Conservation (phyloP, 1,139 yeast genomes). For the Ogataea hybrid region DNA sequence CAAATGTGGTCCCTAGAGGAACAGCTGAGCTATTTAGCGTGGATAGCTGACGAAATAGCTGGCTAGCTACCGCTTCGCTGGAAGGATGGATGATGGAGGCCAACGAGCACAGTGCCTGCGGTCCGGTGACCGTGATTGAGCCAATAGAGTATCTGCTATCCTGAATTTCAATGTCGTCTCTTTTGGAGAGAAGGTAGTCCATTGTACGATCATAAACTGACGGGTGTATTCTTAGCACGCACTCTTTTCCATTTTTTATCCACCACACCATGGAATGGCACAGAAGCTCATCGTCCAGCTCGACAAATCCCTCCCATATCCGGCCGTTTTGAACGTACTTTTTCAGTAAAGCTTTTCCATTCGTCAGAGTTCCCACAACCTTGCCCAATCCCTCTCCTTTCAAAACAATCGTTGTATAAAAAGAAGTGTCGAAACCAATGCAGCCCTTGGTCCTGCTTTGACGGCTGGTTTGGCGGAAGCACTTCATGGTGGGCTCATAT, state of each 20-base stretch:
- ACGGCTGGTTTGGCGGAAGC: slow-evolving; percentile 74
- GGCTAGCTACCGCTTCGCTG: slow-evolving; percentile 32
- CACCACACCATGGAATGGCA: slow-evolving; percentile 32
- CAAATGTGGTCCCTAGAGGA: slow-evolving; percentile 56
- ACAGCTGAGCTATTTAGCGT: slow-evolving; percentile 42
- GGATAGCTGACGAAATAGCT: slow-evolving; percentile 27
- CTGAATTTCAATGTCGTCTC: slow-evolving; percentile 35
- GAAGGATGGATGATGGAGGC: slow-evolving; percentile 54
- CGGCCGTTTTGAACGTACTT: slow-evolving; percentile 31
- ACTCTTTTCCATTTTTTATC: slow-evolving; percentile 24
- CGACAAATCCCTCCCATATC: slow-evolving; percentile 38
- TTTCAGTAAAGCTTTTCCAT: slow-evolving; percentile 30
- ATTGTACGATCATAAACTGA: slow-evolving; percentile 55
- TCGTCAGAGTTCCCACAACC: slow-evolving; percentile 32
- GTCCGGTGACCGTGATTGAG: slow-evolving; percentile 75
- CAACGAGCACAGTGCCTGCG: slow-evolving; percentile 57
- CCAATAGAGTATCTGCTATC: slow-evolving; percentile 86
- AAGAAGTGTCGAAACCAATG: slow-evolving; percentile 74
- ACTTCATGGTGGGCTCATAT: slow-evolving; percentile 81
- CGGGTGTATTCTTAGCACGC: slow-evolving; percentile 69
- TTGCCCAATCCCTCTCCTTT: slow-evolving; percentile 25
- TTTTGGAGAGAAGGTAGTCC: slow-evolving; percentile 30
- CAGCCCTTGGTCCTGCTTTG: slow-evolving; percentile 53
- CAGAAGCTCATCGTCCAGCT: slow-evolving; percentile 23
- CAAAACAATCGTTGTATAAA: slow-evolving; percentile 54